Base-by-base conservation (phyloP, 371 early-diverging fungal species). In the Funneliformis caledonium region DNA sequence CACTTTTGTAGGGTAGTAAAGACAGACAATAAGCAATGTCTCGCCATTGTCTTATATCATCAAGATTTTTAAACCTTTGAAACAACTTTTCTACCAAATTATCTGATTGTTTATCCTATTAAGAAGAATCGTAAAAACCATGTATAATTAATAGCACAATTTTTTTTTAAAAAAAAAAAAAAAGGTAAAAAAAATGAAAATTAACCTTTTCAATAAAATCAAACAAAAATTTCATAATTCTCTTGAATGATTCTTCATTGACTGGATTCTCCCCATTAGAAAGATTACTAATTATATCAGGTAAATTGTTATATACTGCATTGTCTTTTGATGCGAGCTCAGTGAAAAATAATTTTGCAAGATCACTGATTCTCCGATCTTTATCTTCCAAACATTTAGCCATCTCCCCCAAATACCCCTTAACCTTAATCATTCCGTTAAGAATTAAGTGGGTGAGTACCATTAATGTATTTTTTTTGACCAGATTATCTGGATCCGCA, bases 341-440 rank as follows among this genome's bases (percentile, higher is more conserved):
- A 10, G 96, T 92, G 84, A 99, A 98, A 90, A 99, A 98, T 68
- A 97, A 88, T 52, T 94, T 94, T 2, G 97, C 94, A 75, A 98
- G 88, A 81, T 97, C 96, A 11, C 93, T 91, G 67, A 99, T 97
- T 4, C 97, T 90, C 52, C 85, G 87, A 82, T 98, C 97, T 9
- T 87, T 86, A 84, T 97, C 97, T 75, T 95, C 96, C 9, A 98
- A 87, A 80, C 98, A 97, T 83, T 96, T 96, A 2, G 98, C 98
- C 95, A 98, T 96, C 82, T 98, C 97, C 81, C 96, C 94, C 60
- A 98, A 89, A 82, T 98, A 97, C 7, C 98, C 98, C 85, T 98
- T 99, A 73, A 97, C 97, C 83, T 99, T 99, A 85, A 99, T 94
- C 97, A 98, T 97, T 50, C 99, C 98, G 84, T 98, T 98, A 70